phyloP scores from a whole-genome alignment of 208 protist species.

The Tritrichomonas musculus region DNA sequence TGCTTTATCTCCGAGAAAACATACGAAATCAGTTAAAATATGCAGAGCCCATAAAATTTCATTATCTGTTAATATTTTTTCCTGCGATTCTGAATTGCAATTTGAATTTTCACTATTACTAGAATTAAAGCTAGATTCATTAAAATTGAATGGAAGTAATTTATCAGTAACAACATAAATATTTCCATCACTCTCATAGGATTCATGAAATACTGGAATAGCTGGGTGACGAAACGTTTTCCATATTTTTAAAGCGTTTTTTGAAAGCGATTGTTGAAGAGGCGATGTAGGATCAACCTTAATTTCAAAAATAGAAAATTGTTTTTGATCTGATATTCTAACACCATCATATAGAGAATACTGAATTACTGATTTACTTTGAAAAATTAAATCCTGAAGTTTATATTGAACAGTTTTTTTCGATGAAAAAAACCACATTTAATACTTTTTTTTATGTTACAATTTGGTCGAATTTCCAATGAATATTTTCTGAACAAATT shows the following conservation, averaged over 20 bases:
- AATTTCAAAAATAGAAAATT: conserved; percentile 1
- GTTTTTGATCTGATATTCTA: not conserved
- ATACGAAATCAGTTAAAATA: not conserved
- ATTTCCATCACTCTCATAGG: not conserved
- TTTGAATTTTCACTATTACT: too few species aligned
- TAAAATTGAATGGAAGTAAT: not conserved
- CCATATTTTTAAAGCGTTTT: not conserved
- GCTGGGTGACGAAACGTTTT: not conserved
- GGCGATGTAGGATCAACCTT: not conserved
- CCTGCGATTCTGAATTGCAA: too few species aligned
- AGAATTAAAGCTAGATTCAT: too few species aligned
- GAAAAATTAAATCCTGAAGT: too few species aligned
- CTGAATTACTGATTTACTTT: too few species aligned
- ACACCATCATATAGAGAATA: not conserved
- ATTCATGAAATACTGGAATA: not conserved
- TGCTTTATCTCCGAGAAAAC: not conserved
- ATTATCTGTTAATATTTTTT: not conserved
- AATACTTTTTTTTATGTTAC: too few species aligned
- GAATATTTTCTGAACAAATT: too few species aligned
- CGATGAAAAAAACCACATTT: too few species aligned
- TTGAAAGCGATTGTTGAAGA: not conserved
- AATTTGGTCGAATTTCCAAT: too few species aligned
- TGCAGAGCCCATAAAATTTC: not conserved
- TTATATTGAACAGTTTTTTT: too few species aligned
- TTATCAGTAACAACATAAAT: not conserved